Conservation (phyloP, 257 asterid species). For the Voacanga thouarsii region DNA sequence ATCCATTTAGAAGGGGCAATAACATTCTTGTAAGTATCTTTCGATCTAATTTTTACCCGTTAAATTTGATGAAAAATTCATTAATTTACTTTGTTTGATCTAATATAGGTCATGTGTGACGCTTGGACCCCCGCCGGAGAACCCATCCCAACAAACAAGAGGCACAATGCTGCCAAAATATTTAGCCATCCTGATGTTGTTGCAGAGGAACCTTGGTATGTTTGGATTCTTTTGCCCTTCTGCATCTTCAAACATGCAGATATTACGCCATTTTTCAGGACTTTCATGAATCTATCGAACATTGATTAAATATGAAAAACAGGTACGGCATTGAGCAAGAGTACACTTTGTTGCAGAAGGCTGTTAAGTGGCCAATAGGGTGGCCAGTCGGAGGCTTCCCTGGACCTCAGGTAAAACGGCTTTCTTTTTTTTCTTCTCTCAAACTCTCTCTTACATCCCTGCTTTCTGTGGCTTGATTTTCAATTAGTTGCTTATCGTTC, state of each 20-base stretch:
- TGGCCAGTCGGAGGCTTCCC: slow-evolving; percentile 86
- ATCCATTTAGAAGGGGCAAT: slow-evolving; percentile 89
- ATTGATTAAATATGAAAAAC: slow-evolving; percentile 1
- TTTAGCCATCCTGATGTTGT: slow-evolving; percentile 65
- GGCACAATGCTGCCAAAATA: slow-evolving; percentile 64
- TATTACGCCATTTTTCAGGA: not conserved
- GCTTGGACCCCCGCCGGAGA: slow-evolving; percentile 90
- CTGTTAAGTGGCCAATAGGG: slow-evolving; percentile 67
- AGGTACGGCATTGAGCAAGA: slow-evolving; percentile 89
- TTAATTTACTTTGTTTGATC: not conserved
- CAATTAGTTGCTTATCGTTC: not conserved
- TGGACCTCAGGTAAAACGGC: slow-evolving; percentile 68
- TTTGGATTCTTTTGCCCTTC: not conserved
- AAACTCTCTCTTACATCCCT: not conserved
- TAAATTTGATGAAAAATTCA: not conserved
- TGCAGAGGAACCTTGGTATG: slow-evolving; percentile 82
- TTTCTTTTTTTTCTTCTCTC: not conserved
- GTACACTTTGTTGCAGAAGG: slow-evolving; percentile 62
- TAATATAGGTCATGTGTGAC: slow-evolving; percentile 77
- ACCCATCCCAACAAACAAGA: slow-evolving; percentile 80
- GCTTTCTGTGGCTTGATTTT: not conserved
- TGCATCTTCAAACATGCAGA: not conserved
- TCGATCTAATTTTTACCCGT: not conserved
- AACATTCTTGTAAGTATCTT: slow-evolving; percentile 64
- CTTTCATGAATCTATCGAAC: not conserved